Conservation (phyloP, 352 stramenopile species). For the Globisporangium paddicum region DNA sequence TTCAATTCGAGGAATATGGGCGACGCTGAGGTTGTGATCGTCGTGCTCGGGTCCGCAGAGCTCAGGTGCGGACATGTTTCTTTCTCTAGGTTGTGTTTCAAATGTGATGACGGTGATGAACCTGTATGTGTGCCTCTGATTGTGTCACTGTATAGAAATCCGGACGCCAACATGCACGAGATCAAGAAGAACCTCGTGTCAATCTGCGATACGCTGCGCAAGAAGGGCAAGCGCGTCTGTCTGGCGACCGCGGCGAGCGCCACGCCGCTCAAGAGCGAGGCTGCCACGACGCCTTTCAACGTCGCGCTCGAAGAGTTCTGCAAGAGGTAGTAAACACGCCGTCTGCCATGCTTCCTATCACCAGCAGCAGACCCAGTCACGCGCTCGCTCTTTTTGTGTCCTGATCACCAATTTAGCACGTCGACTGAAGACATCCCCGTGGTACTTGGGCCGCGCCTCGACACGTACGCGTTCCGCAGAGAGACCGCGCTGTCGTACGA, state of each 20-base stretch:
- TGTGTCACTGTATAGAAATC: conserved; percentile 17
- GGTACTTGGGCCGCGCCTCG: conserved; percentile 68
- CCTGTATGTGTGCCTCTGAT: neutral
- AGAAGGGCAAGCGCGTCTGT: conserved; percentile 81
- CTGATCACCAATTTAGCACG: conserved; percentile 30
- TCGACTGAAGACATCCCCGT: conserved; percentile 55
- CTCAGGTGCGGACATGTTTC: conserved; percentile 30
- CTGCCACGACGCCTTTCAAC: conserved; percentile 43
- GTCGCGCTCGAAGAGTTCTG: conserved; percentile 68
- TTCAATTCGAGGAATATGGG: conserved; percentile 45
- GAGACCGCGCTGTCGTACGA: conserved; percentile 57
- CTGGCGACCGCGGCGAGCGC: conserved; percentile 54
- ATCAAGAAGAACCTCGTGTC: conserved; percentile 61
- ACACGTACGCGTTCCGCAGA: conserved; percentile 67
- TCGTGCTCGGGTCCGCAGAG: conserved; percentile 73
- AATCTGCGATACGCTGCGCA: conserved; percentile 73
- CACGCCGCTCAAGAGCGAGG: conserved; percentile 28
- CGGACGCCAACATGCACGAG: conserved; percentile 18
- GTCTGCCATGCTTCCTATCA: neutral
- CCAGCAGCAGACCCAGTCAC: neutral
- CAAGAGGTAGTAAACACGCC: conserved; percentile 38
- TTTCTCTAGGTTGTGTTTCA: neutral
- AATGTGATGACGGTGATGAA: neutral
- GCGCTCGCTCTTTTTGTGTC: neutral
- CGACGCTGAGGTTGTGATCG: conserved; percentile 75